Evolutionary conservation across 371 early-diverging fungal species (phyloP).

Genomic region (Mucor saturninus): DNA sequence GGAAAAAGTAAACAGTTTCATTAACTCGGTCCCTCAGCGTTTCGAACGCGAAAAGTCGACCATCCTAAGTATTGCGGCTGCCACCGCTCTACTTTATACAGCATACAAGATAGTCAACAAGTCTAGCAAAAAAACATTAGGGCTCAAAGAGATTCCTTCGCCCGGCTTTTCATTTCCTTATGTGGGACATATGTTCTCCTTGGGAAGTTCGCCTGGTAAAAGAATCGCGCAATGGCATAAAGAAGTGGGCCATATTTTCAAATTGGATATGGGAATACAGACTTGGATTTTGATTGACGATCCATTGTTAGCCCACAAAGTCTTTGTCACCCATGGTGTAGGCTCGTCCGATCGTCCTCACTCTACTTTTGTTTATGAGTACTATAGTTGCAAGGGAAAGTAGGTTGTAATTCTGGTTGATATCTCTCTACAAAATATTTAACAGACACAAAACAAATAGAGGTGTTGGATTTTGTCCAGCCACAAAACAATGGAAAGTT

Average conservation of each 20-base stretch:
- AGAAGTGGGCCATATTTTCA: constrained; percentile 18
- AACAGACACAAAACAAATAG: no score
- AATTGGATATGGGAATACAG: constrained; percentile 20
- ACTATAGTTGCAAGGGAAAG: constrained; percentile 18
- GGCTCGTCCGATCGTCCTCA: constrained; percentile 15
- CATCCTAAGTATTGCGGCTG: no score
- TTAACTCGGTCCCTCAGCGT: no score
- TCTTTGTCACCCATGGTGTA: constrained; percentile 24
- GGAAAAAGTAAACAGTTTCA: no score
- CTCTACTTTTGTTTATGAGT: neutral
- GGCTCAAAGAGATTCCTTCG: constrained; percentile 8
- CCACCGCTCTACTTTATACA: no score
- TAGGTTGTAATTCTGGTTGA: neutral
- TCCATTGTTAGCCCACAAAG: constrained; percentile 23
- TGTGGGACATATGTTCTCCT: constrained; percentile 24
- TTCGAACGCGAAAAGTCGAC: no score
- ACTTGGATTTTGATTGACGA: constrained; percentile 20
- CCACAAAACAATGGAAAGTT: no score
- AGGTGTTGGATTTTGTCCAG: no score
- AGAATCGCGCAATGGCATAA: constrained; percentile 24
- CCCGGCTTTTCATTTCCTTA: constrained; percentile 16
- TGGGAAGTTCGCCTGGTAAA: constrained; percentile 12
- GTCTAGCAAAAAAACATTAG: neutral
- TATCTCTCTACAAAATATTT: neutral
- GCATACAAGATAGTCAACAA: neutral